These are phyloP conservation scores for Boletus reticulatus DNA, from an alignment of 768 basidiomycete species.

Conservation along the genomic window DNA sequence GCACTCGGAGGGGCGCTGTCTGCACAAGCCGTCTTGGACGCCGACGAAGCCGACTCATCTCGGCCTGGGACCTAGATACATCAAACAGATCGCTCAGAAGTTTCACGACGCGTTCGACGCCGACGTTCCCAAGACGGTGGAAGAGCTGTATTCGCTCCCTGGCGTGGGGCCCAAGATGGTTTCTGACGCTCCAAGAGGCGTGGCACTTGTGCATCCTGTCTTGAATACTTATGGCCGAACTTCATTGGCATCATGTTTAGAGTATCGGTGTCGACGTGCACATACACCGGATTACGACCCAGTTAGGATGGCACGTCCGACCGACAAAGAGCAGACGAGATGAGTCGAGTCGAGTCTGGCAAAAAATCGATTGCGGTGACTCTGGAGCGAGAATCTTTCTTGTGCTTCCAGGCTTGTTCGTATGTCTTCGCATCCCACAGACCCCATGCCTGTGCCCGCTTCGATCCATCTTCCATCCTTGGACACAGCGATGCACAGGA, in stretches of 20 bases:
- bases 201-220: slow-evolving; percentile 66
- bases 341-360: too few relatives aligned
- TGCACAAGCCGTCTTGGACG: slow-evolving; percentile 63
- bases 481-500: too few relatives aligned
- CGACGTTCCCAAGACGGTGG: slow-evolving; percentile 87
- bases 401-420: too few relatives aligned
- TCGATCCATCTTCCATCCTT: too few relatives aligned
- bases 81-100: slow-evolving; percentile 68
- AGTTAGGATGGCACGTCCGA: slow-evolving; percentile 87
- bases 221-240: too few relatives aligned
- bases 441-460: too few relatives aligned
- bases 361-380: too few relatives aligned
- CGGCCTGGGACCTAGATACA: slow-evolving; percentile 62
- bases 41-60: slow-evolving; percentile 61
- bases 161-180: slow-evolving; percentile 98
- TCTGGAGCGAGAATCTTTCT: too few relatives aligned
- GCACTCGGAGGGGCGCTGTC: slow-evolving; percentile 80
- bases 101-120: slow-evolving; percentile 72
- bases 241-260: slow-evolving; percentile 35
- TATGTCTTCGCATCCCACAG: too few relatives aligned
- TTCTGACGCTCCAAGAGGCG: slow-evolving; percentile 76
- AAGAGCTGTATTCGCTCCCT: slow-evolving; percentile 80
- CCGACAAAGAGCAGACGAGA: slow-evolving; percentile 84
- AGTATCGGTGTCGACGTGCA: slow-evolving; percentile 95
- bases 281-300: slow-evolving; percentile 92